phyloP scores from a whole-genome alignment of 495 filamentous ascomycete species.

The Tuber borchii region DNA sequence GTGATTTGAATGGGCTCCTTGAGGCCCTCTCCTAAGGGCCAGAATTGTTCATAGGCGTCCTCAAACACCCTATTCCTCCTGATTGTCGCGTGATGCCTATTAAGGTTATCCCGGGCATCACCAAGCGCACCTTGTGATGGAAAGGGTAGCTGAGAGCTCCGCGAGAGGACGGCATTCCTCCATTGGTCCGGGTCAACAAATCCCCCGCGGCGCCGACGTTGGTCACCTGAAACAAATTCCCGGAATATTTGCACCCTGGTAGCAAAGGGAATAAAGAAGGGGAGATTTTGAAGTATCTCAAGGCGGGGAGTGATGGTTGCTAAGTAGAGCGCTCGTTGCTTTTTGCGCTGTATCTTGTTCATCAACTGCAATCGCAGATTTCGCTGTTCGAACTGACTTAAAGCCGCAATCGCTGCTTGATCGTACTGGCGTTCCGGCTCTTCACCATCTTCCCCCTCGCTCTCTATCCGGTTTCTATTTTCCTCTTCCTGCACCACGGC shows the following conservation, averaged over 20 bases:
- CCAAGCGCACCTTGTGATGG: constrained; percentile 12
- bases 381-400: constrained; percentile 43
- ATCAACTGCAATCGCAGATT: constrained; percentile 40
- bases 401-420: constrained; percentile 38
- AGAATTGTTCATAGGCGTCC: constrained; percentile 81
- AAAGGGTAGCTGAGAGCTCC: constrained; percentile 5
- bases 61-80: constrained; percentile 72
- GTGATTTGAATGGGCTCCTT: constrained; percentile 98
- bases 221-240: constrained; percentile 80
- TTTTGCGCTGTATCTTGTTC: constrained; percentile 32
- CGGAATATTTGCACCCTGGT: constrained; percentile 91
- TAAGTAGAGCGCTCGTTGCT: constrained; percentile 59
- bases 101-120: constrained; percentile 47
- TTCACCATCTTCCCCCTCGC: constrained; percentile 50
- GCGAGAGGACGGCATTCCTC: constrained; percentile 30
- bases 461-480: constrained; percentile 60
- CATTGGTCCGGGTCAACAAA: constrained; percentile 56
- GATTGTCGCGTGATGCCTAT: constrained; percentile 73
- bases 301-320: constrained; percentile 73
- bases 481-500: constrained; percentile 86
- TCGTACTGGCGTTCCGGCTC: constrained; percentile 44
- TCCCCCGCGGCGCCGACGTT: constrained; percentile 66
- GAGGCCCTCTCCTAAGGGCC: constrained; percentile 67
- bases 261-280: constrained; percentile 89
- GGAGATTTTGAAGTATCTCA: constrained; percentile 91